phyloP scores from a whole-genome alignment of 2,329 filamentous ascomycete genomes.

The Penicillium sp. region DNA sequence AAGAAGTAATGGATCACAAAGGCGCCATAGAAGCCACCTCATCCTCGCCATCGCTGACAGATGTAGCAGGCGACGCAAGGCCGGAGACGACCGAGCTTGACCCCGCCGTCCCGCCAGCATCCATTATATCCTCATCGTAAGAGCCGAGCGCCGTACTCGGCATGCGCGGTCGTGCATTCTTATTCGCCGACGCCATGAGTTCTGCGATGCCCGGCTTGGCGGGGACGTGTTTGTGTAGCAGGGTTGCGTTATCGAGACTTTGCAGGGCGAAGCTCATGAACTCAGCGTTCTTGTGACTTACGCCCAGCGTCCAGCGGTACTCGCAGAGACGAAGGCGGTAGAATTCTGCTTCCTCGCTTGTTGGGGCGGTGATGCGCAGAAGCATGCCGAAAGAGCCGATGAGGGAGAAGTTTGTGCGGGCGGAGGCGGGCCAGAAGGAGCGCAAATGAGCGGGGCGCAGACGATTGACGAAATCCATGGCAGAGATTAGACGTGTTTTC shows the following conservation, averaged over 20 bases:
- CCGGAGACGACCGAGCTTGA: constrained; percentile 40
- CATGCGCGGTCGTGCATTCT: constrained; percentile 22
- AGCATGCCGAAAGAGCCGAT: constrained; percentile 92
- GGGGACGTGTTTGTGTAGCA: constrained; percentile 64
- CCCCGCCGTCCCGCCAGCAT: constrained; percentile 21
- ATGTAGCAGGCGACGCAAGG: constrained; percentile 38
- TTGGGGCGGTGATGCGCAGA: constrained; percentile 83
- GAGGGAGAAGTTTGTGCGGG: constrained; percentile 73
- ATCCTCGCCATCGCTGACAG: constrained; percentile 32
- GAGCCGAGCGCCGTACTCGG: constrained; percentile 12
- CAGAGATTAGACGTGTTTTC: constrained; percentile 88
- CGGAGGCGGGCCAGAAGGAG: constrained; percentile 69
- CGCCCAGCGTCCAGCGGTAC: constrained; percentile 89
- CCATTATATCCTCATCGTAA: constrained; percentile 30
- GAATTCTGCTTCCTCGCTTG: constrained; percentile 85
- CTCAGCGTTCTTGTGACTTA: constrained; percentile 68
- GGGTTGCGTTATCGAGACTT: constrained; percentile 69
- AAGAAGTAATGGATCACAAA: neutral
- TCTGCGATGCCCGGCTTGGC: constrained; percentile 63
- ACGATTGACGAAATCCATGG: constrained; percentile 96
- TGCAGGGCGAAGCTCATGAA: constrained; percentile 64
- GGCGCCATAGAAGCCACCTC: constrained; percentile 24
- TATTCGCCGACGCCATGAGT: constrained; percentile 34
- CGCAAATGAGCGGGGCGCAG: constrained; percentile 79
- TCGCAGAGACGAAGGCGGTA: constrained; percentile 81